Percentiles rank a stretch among this genome's conserved stretches.
phyloP scores from a whole-genome alignment of 257 asterid species.

The Orobanche coerulescens region DNA sequence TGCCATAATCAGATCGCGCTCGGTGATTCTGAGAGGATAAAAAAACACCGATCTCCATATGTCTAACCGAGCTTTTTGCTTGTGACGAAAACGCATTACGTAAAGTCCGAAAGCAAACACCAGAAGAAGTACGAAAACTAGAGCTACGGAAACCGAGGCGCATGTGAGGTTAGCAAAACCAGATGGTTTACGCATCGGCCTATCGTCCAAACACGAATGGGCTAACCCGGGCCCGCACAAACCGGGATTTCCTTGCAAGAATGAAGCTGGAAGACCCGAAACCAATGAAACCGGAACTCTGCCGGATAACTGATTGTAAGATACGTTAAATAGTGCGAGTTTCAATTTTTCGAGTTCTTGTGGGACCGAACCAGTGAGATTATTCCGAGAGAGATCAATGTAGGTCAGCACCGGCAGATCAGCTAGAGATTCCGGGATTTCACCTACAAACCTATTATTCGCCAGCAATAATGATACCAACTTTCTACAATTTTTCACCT shows the following conservation, averaged over 20 bases:
- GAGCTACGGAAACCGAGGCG: conserved; percentile 40
- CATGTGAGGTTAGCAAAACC: conserved; percentile 38
- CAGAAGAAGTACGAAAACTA: conserved; percentile 32
- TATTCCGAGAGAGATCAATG: conserved; percentile 72
- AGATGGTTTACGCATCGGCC: conserved; percentile 16
- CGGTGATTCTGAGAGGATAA: conserved; percentile 73
- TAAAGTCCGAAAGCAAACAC: conserved; percentile 43
- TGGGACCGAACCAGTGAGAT: conserved; percentile 67
- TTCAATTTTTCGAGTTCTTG: conserved; percentile 56
- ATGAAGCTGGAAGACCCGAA: conserved; percentile 82
- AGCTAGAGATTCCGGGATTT: conserved; percentile 58
- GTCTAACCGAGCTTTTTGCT: conserved; percentile 26
- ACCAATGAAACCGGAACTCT: conserved; percentile 51
- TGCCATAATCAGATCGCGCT: conserved; percentile 50
- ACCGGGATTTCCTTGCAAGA: conserved; percentile 67
- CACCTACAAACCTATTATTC: conserved; percentile 53
- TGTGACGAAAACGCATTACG: conserved; percentile 28
- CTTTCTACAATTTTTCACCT: conserved; percentile 53
- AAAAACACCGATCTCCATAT: conserved; percentile 68
- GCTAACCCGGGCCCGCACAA: conserved; percentile 76
- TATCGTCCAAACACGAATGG: conserved; percentile 35
- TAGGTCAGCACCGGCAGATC: conserved; percentile 69
- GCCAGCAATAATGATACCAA: conserved; percentile 69
- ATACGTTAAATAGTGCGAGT: conserved; percentile 76
- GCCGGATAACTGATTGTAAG: conserved; percentile 62